A percentile compares a stretch with the other conserved stretches of the same genome.
These are phyloP conservation scores for Cutaneotrichosporon sp. DNA, from an alignment of 1,284 basidiomycete genomes.

Conservation along the genomic window DNA sequence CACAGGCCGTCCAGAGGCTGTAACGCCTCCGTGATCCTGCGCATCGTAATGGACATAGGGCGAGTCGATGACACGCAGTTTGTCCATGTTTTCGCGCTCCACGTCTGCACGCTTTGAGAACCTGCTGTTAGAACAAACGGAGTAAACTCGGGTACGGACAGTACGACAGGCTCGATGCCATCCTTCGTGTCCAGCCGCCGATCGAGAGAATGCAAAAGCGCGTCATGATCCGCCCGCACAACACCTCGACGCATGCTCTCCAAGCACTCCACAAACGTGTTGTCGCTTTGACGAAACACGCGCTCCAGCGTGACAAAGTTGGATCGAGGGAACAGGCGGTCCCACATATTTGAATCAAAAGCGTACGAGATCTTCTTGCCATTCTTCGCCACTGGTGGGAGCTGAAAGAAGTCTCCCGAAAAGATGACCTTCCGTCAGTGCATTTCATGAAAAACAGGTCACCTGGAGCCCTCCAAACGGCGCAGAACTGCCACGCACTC, in stretches of 20 bases:
- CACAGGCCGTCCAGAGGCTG: slow-evolving; percentile 18
- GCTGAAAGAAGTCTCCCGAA: slow-evolving; percentile 48
- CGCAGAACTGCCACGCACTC: slow-evolving; percentile 3
- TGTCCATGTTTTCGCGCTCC: slow-evolving; percentile 26
- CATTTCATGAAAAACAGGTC: background rate
- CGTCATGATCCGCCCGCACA: slow-evolving; percentile 17
- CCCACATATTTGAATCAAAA: slow-evolving; percentile 34
- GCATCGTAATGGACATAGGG: slow-evolving; percentile 10
- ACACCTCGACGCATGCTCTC: slow-evolving; percentile 40
- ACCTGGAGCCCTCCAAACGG: slow-evolving; percentile 92
- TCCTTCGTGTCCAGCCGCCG: slow-evolving; percentile 27
- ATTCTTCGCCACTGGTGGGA: slow-evolving; percentile 69
- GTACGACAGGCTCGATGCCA: slow-evolving; percentile 35
- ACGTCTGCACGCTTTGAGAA: slow-evolving; percentile 25
- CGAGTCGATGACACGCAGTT: slow-evolving; percentile 10
- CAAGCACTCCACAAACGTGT: slow-evolving; percentile 37
- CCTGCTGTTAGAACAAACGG: background rate
- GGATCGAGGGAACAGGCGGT: slow-evolving; percentile 13
- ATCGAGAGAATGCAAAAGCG: slow-evolving; percentile 16
- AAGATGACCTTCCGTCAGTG: slow-evolving; percentile 57
- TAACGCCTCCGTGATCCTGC: slow-evolving; percentile 23
- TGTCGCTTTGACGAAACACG: slow-evolving; percentile 64
- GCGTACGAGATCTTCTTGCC: slow-evolving; percentile 31
- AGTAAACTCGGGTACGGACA: slow-evolving; percentile 25
- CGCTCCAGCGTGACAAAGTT: slow-evolving; percentile 55